phyloP scores from a whole-genome alignment of 345 rosid genomes.

The Linum tenue region DNA sequence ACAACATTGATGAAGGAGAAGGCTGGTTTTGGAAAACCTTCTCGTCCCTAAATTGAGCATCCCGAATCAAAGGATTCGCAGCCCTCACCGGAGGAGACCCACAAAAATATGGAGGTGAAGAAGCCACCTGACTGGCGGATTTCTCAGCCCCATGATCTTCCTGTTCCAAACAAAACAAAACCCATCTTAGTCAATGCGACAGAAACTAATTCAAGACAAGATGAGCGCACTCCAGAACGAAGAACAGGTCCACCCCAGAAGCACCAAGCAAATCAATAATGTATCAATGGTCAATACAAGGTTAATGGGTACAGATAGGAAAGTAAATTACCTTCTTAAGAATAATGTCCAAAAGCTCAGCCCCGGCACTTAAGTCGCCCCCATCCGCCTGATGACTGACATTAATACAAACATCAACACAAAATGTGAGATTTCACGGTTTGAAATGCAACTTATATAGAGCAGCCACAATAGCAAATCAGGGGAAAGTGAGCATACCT shows the following conservation, averaged over 20 bases:
- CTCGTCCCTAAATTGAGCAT: constrained; percentile 74
- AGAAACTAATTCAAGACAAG: background rate
- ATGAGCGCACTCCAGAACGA: background rate
- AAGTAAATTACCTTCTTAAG: constrained; percentile 48
- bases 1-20: constrained; percentile 42
- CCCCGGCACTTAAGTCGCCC: constrained; percentile 50
- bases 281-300: background rate
- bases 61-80: constrained; percentile 66
- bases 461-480: background rate
- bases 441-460: background rate
- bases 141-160: constrained; percentile 53
- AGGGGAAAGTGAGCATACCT: constrained; percentile 29
- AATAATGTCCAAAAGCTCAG: constrained; percentile 77
- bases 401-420: background rate
- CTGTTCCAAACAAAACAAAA: constrained; percentile 24
- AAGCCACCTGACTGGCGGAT: constrained; percentile 32
- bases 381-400: constrained; percentile 53
- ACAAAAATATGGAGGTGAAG: constrained; percentile 59
- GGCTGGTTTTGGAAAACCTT: constrained; percentile 34
- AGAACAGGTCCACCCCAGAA: background rate
- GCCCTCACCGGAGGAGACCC: constrained; percentile 95
- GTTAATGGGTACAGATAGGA: background rate
- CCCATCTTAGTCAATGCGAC: background rate
- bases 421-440: background rate
- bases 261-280: background rate